Evolutionary conservation across 345 rosid genomes (phyloP), one percentile per base, ranked within the genome.

Genomic region (Ailanthus altissimus): DNA sequence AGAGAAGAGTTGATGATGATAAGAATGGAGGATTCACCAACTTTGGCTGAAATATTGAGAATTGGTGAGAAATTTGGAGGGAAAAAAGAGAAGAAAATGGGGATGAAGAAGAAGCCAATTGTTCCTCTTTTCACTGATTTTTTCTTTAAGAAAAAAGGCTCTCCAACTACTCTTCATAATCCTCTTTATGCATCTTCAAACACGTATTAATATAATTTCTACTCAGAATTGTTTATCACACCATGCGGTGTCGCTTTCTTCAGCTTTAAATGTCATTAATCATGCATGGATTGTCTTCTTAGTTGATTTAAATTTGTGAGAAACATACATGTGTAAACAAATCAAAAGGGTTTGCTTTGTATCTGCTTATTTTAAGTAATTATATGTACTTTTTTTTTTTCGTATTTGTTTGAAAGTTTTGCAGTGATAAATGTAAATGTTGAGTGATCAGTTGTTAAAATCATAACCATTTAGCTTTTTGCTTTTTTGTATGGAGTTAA

Each of bases 41-140:
- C 85, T 12, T 75, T 93, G 88, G 85, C 93, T 69, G 86, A 93
- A 72, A 92, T 91, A 79, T 79, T 93, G 81, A 91, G 85, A 62
- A 78, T 84, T 57, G 85, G 82, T 5, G 86, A 85, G 15, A 75
- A 70, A 14, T 78, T 79, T 57, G 80, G 69, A 0, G 78, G 77
- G 14, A 74, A 60, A 9, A 83, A 78, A 75, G 78, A 58, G 77
- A 86, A 78, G 77, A 73, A 13, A 63, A 72, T 6, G 65, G 65
- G 15, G 82, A 83, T 13, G 88, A 92, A 89, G 86, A 88, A 86
- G 92, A 94, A 93, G 83, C 99, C 98, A 26, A 87, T 93, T 0
- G 83, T 93, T 78, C 99, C 98, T 61, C 88, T 91, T 8, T 84
- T 91, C 61, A 90, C 91, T 54, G 94, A 93, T 65, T 82, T 88